phyloP scores from a whole-genome alignment of 176 grass and related monocot genomes.

The Puccinellia tenuiflora region DNA sequence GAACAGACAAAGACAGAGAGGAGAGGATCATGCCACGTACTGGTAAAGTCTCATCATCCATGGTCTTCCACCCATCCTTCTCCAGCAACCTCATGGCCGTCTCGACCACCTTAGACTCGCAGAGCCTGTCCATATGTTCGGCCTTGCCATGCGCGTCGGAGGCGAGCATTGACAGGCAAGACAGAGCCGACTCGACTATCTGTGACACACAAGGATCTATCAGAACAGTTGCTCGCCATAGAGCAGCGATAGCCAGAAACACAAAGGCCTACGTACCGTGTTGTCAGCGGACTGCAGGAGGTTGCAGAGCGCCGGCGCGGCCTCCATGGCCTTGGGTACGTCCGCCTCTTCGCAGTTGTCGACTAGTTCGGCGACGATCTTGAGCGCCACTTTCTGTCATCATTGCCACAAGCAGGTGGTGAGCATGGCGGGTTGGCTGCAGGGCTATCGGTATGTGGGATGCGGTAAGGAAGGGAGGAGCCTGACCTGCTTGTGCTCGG shows the following conservation, averaged over 20 bases:
- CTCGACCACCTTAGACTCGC: conserved; percentile 11
- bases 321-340: conserved; percentile 35
- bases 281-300: conserved; percentile 43
- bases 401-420: conserved; percentile 24
- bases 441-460: neutral
- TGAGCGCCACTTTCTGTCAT: conserved; percentile 39
- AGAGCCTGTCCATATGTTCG: conserved; percentile 41
- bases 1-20: neutral
- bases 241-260: neutral
- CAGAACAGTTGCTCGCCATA: neutral
- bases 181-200: conserved; percentile 33
- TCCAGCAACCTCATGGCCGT: conserved; percentile 36
- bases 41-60: conserved; percentile 12
- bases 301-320: conserved; percentile 39
- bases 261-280: conserved; percentile 16
- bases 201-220: conserved; percentile 11
- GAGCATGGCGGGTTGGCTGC: neutral
- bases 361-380: conserved; percentile 28
- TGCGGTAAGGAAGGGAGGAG: neutral
- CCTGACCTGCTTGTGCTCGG: conserved; percentile 24
- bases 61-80: conserved; percentile 35
- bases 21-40: conserved; percentile 33
- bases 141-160: neutral
- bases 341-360: neutral
- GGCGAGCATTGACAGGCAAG: conserved; percentile 31